Conservation (phyloP, 345 rosid genomes). For the Euphorbia lathyris region DNA sequence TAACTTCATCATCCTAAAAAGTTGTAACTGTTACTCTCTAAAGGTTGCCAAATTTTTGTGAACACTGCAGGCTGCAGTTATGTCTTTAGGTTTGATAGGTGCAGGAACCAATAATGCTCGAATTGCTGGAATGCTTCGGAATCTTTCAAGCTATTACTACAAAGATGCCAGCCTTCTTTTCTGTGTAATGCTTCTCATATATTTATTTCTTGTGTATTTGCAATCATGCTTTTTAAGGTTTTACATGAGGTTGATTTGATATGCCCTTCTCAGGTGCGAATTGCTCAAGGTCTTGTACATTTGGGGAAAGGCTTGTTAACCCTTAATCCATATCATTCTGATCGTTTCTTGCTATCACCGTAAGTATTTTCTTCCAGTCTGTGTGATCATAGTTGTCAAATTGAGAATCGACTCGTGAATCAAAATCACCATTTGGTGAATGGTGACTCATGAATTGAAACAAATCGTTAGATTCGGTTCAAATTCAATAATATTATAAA, state of each 20-base stretch:
- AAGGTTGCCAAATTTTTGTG: constrained; percentile 20
- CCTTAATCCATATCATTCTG: constrained; percentile 90
- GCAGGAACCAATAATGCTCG: constrained; percentile 97
- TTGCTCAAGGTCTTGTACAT: constrained; percentile 94
- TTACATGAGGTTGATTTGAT: constrained; percentile 19
- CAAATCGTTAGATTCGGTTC: too few species aligned
- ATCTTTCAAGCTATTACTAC: constrained; percentile 90
- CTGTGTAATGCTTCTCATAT: constrained; percentile 54
- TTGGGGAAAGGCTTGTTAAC: constrained; percentile 93
- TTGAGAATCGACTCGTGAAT: too few species aligned
- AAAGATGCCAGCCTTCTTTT: constrained; percentile 85
- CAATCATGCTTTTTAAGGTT: neutral
- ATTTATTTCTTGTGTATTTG: neutral
- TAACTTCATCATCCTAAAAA: neutral
- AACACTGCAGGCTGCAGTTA: constrained; percentile 70
- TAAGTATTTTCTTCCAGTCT: constrained; percentile 31
- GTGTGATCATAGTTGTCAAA: too few species aligned
- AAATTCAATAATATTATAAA: too few species aligned
- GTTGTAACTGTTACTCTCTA: neutral
- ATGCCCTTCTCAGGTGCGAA: constrained; percentile 60
- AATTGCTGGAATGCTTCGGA: constrained; percentile 95
- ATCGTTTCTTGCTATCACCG: constrained; percentile 85
- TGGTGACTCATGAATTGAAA: too few species aligned
- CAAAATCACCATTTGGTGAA: too few species aligned
- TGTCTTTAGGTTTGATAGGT: constrained; percentile 91